Percentiles rank a stretch among this genome's conserved stretches.
These are phyloP conservation scores for Letharia columbiana DNA, from an alignment of 495 filamentous ascomycete genomes.

Conservation along the genomic window DNA sequence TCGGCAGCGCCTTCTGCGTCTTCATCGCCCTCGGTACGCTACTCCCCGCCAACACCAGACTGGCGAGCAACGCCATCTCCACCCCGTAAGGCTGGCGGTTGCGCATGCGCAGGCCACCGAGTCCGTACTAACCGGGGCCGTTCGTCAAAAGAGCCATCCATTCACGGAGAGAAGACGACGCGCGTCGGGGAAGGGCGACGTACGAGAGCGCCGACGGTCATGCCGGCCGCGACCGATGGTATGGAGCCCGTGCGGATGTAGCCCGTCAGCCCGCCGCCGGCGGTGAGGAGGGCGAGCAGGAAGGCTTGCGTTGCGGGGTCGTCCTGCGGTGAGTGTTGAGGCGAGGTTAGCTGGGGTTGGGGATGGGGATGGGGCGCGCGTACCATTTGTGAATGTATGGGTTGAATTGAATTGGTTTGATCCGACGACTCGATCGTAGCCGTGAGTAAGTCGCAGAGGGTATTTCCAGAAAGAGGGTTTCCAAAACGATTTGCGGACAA, in stretches of 20 bases:
- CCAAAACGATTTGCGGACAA: background rate
- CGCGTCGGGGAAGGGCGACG: background rate
- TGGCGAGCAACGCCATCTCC: constrained; percentile 71
- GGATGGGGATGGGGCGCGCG: background rate
- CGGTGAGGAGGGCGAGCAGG: constrained; percentile 72
- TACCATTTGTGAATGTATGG: background rate
- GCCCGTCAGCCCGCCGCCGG: constrained; percentile 76
- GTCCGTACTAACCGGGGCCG: constrained; percentile 43
- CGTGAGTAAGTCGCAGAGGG: no score
- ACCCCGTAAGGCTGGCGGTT: constrained; percentile 60
- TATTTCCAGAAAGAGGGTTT: no score
- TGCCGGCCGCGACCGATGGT: constrained; percentile 75
- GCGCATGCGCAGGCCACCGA: constrained; percentile 62
- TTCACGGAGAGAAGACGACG: background rate
- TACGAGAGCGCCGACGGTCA: constrained; percentile 65
- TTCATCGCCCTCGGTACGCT: constrained; percentile 78
- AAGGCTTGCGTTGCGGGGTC: constrained; percentile 46
- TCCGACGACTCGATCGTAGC: no score
- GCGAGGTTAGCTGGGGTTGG: background rate
- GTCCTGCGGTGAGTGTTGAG: background rate
- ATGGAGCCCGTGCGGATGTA: constrained; percentile 75
- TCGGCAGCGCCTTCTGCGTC: constrained; percentile 67
- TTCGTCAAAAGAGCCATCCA: background rate
- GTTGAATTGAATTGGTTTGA: no score
- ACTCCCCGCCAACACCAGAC: constrained; percentile 67